Base-by-base conservation (phyloP, 192 early-diverging fungal species). In the Podila verticillata region DNA sequence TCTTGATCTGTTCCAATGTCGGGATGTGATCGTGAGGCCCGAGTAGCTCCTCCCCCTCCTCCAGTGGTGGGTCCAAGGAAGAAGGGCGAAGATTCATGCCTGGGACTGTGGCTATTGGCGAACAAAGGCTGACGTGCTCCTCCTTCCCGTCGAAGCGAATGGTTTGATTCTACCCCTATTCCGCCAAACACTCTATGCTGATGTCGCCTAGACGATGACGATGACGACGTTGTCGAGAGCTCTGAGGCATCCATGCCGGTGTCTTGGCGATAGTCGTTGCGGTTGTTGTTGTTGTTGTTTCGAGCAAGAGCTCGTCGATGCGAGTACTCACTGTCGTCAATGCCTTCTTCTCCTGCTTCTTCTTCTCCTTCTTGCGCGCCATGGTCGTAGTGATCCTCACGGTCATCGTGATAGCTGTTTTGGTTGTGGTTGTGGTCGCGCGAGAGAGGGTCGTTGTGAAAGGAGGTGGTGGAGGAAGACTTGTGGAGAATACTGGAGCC, bases 1-100 rank as follows among this genome's bases (percentile, higher is more conserved):
- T 91, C 91, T 31, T 85, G 84, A 65, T 86, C 85, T 59, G 73
- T 80, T 51, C 75, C 75, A 63, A 72, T 17, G 39, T 79, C 75
- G 17, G 58, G 30, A 32, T 66, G 65, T 29, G 31, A 59, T 48
- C 69, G 36, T 26, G 31, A 68, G 13, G 13, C 4, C 24, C 49
- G 39, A 2, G 57, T 61, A 26, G 44, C 13, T 35, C 39, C 49
- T 15, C 59, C 19, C 13, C 56, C 22, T n/a, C 61, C 32, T 1
- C 48, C 22, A 13, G 29, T 12, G 7, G 20, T 24, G 22, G 51
- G 10, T 19, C 51, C 22, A 54, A 24, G n/a, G 24, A 54, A 54
- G 51, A 54, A 54, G 4, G 51, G 51, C 20, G 51, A 54, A 7
- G 51, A 24, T 10, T 26, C 51, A 24, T n/a, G 51, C 20, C 51